Percentiles rank a stretch among this genome's conserved stretches.
These are phyloP conservation scores for Tausonia pullulans DNA, from an alignment of 1,284 basidiomycete species.

Conservation along the genomic window DNA sequence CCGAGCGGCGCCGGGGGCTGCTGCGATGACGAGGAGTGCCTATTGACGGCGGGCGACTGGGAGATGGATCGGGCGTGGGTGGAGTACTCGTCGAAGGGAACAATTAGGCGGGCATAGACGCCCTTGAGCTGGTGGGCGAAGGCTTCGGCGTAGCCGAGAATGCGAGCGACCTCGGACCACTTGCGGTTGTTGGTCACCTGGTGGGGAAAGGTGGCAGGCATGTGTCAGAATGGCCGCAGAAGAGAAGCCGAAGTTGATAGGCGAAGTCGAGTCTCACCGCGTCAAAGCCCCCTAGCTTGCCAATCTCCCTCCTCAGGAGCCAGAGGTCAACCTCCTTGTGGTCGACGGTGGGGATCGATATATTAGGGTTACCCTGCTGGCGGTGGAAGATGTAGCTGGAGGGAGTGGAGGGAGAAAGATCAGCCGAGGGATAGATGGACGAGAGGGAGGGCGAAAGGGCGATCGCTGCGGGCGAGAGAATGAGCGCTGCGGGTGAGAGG, in stretches of 20 bases:
- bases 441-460: not conserved
- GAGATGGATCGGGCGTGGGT: constrained; percentile 53
- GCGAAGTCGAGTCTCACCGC: constrained; percentile 43
- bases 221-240: not conserved
- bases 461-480: too few relatives aligned
- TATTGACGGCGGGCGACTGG: not conserved
- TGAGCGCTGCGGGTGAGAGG: too few relatives aligned
- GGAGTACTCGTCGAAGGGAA: constrained; percentile 87
- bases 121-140: constrained; percentile 78
- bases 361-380: constrained; percentile 74
- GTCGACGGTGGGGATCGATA: constrained; percentile 84
- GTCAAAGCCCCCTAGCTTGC: constrained; percentile 75
- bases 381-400: constrained; percentile 55
- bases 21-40: too few relatives aligned
- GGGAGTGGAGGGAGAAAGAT: too few relatives aligned
- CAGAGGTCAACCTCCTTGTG: constrained; percentile 86
- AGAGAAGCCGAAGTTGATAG: not conserved
- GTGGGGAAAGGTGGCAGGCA: constrained; percentile 26
- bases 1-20: too few relatives aligned
- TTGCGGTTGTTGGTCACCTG: constrained; percentile 67
- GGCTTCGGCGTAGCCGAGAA: constrained; percentile 68
- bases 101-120: constrained; percentile 79
- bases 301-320: constrained; percentile 82
- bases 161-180: constrained; percentile 73
- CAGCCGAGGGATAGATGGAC: not conserved